Base-by-base conservation (phyloP, 2,329 filamentous ascomycete species). In the Colletotrichum simmondsii region DNA sequence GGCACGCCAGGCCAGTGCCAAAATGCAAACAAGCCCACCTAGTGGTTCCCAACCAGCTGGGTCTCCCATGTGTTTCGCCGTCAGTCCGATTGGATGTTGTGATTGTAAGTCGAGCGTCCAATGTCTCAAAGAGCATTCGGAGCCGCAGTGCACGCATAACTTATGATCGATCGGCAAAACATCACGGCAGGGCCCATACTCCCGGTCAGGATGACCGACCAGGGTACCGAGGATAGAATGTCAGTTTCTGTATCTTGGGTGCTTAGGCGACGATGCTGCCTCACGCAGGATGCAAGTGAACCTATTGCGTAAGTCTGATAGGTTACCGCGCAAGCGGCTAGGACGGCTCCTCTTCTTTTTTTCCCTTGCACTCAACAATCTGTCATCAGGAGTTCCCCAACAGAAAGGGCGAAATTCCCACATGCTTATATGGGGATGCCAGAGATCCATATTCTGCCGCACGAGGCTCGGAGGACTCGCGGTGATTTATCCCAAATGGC, bases 381-480 rank as follows among this genome's bases (percentile, higher is more conserved):
- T 56, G 60, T 61, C 60, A 65, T 57, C 60, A n/a, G 61, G 32
- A 28, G 49, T 53, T 53, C 66, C 70, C 67, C 71, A 73, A 73
- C 66, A 73, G 65, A 65, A 32, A 54, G 35, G 30, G 12, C 54
- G 26, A 42, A 42, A 69, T 54, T 72, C 56, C 66, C 70, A 72
- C 66, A 70, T 49, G 42, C 49, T 10, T 37, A 64, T 22, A 42
- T 42, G 37, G 57, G 26, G 63, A 26, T 19, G 22, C 22, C 24
- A 49, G 10, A 22, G 10, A 28, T 66, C 56, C 62, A 66, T 61
- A 66, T 61, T 24, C 14, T 42, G 58, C 53, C 30, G 65, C 61
- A 58, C 42, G 70, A 69, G 53, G 54, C 57, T 60, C 70, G 65
- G 59, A 69, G 69, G 14, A 42, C 8, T 42, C 30, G 60, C 70